A percentile compares a stretch with the other conserved stretches of the same genome.
These are phyloP conservation scores for Exophiala bonariae DNA, from an alignment of 2,329 filamentous ascomycete genomes.

Conservation along the genomic window DNA sequence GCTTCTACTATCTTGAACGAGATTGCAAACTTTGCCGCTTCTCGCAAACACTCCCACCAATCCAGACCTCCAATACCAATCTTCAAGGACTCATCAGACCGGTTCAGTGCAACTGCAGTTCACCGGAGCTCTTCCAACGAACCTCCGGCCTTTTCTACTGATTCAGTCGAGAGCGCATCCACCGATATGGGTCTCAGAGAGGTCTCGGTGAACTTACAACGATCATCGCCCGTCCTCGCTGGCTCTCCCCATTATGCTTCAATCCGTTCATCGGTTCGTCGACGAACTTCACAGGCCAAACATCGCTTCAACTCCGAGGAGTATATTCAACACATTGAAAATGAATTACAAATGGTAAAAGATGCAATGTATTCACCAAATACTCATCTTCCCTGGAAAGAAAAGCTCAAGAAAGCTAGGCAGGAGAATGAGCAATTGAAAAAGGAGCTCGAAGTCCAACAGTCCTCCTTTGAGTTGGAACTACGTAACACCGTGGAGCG, in stretches of 20 bases:
- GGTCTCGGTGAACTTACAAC: constrained; percentile 27
- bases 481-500: constrained; percentile 33
- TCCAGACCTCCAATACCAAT: constrained; percentile 22
- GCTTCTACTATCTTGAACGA: constrained; percentile 22
- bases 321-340: constrained; percentile 52
- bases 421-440: constrained; percentile 35
- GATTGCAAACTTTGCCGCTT: constrained; percentile 21
- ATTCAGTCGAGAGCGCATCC: constrained; percentile 15
- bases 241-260: constrained; percentile 23
- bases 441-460: constrained; percentile 33
- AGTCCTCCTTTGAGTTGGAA: constrained; percentile 36
- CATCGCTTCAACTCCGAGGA: constrained; percentile 42
- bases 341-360: constrained; percentile 44
- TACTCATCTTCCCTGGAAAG: constrained; percentile 25
- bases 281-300: constrained; percentile 19
- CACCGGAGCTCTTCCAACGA: constrained; percentile 23
- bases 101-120: constrained; percentile 13
- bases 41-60: constrained; percentile 11
- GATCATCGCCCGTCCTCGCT: constrained; percentile 24
- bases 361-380: constrained; percentile 42
- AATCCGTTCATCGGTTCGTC: constrained; percentile 16
- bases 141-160: constrained; percentile 18
- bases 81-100: constrained; percentile 22
- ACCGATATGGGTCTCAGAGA: constrained; percentile 29
- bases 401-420: constrained; percentile 31